These are phyloP conservation scores for Trametes cingulata DNA, from an alignment of 768 basidiomycete genomes.

Conservation along the genomic window DNA sequence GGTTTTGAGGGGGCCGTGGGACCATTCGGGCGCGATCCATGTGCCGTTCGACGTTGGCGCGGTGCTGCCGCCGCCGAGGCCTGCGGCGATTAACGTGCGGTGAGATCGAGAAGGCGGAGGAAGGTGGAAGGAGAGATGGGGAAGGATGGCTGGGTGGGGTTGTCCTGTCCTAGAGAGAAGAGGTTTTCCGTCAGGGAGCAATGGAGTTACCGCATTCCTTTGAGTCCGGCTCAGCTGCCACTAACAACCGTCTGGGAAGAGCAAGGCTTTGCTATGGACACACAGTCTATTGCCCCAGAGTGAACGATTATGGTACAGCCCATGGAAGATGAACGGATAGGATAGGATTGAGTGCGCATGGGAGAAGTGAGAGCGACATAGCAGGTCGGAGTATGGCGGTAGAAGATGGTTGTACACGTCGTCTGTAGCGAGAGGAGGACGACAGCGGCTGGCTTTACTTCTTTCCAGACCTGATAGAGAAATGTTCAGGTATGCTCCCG, in stretches of 20 bases:
- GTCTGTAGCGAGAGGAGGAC: not conserved
- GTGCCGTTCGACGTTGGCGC: constrained; percentile 28
- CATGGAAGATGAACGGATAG: not conserved
- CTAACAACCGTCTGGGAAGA: too few species aligned
- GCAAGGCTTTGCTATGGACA: too few species aligned
- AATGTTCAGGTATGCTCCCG: not conserved
- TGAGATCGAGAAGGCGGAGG: constrained; percentile 2
- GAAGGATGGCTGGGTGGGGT: not conserved
- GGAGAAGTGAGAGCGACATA: not conserved
- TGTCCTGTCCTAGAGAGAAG: not conserved
- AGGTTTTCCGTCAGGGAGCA: constrained; percentile 7
- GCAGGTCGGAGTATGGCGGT: not conserved
- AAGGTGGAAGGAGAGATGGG: not conserved
- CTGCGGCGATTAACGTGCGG: constrained; percentile 25
- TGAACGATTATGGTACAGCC: constrained; percentile 12
- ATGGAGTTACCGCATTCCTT: not conserved
- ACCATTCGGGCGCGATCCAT: constrained; percentile 27
- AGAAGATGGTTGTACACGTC: not conserved
- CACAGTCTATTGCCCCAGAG: constrained; percentile 5
- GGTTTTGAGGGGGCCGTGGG: constrained; percentile 29
- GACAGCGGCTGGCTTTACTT: constrained; percentile 43
- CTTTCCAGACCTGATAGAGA: constrained; percentile 61
- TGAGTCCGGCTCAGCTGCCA: not conserved
- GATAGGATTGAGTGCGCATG: too few species aligned
- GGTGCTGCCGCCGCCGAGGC: constrained; percentile 26